phyloP scores from a whole-genome alignment of 2,329 filamentous ascomycete species.

The Colletotrichum australisinense region DNA sequence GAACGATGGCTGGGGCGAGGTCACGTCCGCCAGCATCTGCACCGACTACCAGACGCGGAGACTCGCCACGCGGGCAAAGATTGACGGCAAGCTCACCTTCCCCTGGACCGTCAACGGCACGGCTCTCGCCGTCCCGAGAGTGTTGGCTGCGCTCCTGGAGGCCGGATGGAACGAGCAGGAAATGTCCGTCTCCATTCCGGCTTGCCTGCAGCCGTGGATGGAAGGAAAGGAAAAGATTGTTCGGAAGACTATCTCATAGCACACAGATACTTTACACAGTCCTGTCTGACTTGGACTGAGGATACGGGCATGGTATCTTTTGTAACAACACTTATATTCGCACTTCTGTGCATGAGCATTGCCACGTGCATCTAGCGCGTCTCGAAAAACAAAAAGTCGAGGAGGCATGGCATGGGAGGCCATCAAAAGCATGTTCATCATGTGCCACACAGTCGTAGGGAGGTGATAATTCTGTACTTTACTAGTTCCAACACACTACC shows the following conservation, averaged over 20 bases:
- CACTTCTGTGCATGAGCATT: not conserved
- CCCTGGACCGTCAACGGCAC: slow-evolving; percentile 96
- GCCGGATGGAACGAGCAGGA: slow-evolving; percentile 84
- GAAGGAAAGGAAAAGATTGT: slow-evolving; percentile 76
- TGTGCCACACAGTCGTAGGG: not conserved
- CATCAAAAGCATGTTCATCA: not conserved
- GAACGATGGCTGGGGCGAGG: slow-evolving; percentile 88
- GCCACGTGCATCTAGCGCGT: not conserved
- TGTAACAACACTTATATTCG: not conserved
- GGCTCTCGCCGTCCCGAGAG: slow-evolving; percentile 88
- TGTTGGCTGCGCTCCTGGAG: slow-evolving; percentile 90
- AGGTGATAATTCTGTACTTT: not conserved
- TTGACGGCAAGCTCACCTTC: slow-evolving; percentile 71
- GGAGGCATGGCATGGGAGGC: no score
- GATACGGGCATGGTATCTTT: not conserved
- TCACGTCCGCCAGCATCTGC: slow-evolving; percentile 90
- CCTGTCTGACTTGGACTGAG: not conserved
- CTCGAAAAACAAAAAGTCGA: not conserved
- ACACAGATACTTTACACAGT: not conserved
- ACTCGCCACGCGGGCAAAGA: slow-evolving; percentile 78
- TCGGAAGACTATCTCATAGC: not conserved
- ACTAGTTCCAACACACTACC: not conserved
- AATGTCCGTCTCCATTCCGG: slow-evolving; percentile 78
- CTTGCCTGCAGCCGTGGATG: slow-evolving; percentile 88
- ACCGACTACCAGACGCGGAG: slow-evolving; percentile 93